Evolutionary conservation across 1,139 yeast genomes (phyloP), one percentile per base, ranked within the genome.

Genomic region (Scheffersomyces parashehatae): DNA sequence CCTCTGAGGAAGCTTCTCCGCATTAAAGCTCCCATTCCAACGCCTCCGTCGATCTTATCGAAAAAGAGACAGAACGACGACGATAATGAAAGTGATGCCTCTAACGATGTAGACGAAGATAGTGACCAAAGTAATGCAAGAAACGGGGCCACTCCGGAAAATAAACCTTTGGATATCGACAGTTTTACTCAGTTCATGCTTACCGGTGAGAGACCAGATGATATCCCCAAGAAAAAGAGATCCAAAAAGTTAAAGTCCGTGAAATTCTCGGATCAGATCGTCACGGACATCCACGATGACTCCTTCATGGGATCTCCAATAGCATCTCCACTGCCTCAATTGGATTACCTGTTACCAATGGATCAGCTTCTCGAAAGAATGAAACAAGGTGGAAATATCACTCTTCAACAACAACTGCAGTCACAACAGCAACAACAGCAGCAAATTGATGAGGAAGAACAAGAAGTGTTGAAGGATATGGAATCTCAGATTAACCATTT

Each of bases 321-420:
- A 15, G 56, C 56, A 12, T 57, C 67, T 1, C 64, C 69, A 3
- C 56, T 55, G 28, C 64, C 64, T 3, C 51, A 48, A 38, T 49
- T 83, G 28, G 93, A 85, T 58, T 71, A 77, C 42, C 75, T 86
- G 2, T 65, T 86, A 28, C 89, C 91, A 2, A 85, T 86, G 93
- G 88, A 83, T 54, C 88, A 85, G 58, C 61, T 85, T 34, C 56
- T 86, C 39, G 69, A 70, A 42, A 70, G 69, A 43, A 62, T 83
- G 53, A 49, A 63, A 48, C 54, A 55, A 53, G 36, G 59, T 51
- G 26, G 26, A 6, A 20, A 20, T 7, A 20, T 20, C 3, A 20
- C 26, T 20, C 51, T 52, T 49, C 51, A 57, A 42, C 20, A 56
- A 53, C 41, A 45, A 31, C 59, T 64, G 2, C 55, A 34, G 56